Evolutionary conservation across 2,329 filamentous ascomycete species (phyloP).

Genomic region (Aspergillus pseudotamarii): DNA sequence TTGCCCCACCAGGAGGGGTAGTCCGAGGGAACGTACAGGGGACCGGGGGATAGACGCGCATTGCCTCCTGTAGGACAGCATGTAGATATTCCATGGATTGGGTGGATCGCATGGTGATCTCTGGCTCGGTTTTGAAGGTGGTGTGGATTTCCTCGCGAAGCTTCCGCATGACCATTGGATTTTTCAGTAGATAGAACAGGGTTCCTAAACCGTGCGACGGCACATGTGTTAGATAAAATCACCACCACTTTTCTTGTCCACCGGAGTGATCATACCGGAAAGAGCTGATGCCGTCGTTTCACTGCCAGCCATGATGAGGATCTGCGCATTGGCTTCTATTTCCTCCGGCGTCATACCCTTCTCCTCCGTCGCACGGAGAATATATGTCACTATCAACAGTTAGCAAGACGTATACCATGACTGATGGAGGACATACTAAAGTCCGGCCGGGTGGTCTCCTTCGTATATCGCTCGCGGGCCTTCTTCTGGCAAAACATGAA

Average conservation of each 20-base stretch:
- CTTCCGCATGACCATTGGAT: no score
- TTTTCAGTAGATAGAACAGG: no score
- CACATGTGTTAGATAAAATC: neutral
- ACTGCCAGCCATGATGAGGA: neutral
- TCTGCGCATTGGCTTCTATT: neutral
- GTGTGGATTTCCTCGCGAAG: neutral
- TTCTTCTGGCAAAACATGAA: no score
- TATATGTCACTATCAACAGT: neutral
- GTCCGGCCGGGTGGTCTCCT: no score
- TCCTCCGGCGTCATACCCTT: slow-evolving; percentile 5
- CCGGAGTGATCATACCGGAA: no score
- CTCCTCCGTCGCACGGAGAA: neutral
- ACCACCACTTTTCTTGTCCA: no score
- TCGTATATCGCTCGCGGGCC: no score
- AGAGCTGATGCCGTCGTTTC: no score
- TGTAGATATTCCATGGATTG: neutral
- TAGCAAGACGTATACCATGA: no score
- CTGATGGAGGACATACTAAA: no score
- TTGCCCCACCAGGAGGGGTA: neutral
- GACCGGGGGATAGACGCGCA: neutral
- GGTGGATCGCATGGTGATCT: neutral
- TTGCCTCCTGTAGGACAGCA: neutral
- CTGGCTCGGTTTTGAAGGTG: neutral
- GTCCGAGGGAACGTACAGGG: neutral
- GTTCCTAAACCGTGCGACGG: no score